A percentile compares a stretch with the other conserved stretches of the same genome.
These are phyloP conservation scores for Breynia disticha DNA, from an alignment of 441 rosid species.

Conservation along the genomic window DNA sequence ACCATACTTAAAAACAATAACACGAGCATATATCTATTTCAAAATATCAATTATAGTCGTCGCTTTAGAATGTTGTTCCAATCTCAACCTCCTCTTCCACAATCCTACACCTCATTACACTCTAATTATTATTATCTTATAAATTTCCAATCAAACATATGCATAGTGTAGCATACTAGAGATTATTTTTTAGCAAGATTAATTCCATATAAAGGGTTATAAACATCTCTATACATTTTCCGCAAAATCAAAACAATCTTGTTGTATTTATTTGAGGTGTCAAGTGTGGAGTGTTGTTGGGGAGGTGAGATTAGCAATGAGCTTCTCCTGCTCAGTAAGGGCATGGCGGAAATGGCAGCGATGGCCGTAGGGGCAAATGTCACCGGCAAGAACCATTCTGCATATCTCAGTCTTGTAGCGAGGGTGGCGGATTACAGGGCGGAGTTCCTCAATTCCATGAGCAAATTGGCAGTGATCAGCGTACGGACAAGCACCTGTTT, in stretches of 20 bases:
- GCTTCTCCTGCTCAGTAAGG: slow-evolving; percentile 43
- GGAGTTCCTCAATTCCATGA: slow-evolving; percentile 55
- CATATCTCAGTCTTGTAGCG: slow-evolving; percentile 73
- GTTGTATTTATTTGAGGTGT: slow-evolving; percentile 22
- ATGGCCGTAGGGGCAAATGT: slow-evolving; percentile 52
- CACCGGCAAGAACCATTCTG: slow-evolving; percentile 61
- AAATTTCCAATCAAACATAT: slow-evolving; percentile 12
- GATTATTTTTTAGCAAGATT: slow-evolving; percentile 11
- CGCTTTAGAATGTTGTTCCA: slow-evolving; percentile 7
- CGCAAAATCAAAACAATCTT: slow-evolving; percentile 1
- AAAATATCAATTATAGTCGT: not conserved
- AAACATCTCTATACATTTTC: slow-evolving; percentile 11
- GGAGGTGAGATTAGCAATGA: slow-evolving; percentile 18
- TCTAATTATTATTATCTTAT: slow-evolving; percentile 13
- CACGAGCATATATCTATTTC: not conserved
- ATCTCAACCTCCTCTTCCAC: slow-evolving; percentile 5
- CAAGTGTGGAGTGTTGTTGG: slow-evolving; percentile 18
- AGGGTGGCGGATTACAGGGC: slow-evolving; percentile 66
- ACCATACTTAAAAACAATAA: not conserved
- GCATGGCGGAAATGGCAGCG: slow-evolving; percentile 67
- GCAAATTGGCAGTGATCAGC: slow-evolving; percentile 62
- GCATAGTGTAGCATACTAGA: slow-evolving; percentile 12
- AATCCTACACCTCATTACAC: not conserved
- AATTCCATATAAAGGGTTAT: slow-evolving; percentile 7
- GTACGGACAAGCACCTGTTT: slow-evolving; percentile 60